Evolutionary conservation across 768 basidiomycete species (phyloP), one percentile per base, ranked within the genome.

Genomic region (Tephrocybe sp.): DNA sequence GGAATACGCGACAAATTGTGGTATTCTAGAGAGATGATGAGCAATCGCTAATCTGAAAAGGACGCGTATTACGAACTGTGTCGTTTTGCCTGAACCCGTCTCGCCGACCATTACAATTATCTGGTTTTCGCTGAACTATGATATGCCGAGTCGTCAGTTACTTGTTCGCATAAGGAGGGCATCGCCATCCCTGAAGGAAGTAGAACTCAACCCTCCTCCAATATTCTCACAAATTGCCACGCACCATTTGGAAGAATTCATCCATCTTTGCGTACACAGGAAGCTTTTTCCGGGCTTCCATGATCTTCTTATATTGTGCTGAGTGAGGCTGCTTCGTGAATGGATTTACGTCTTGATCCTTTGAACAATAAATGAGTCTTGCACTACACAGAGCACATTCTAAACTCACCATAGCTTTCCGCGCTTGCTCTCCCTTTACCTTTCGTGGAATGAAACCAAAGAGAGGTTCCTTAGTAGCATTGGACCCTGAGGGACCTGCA

Each of bases 51-150:
- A 46, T 29, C 22, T 43, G 40, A 25, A 12, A 15, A 21, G 2
- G 3, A 13, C 21, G 9, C 41, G 13, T 41, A 45, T 25, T 59
- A 72, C 89, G 65, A 64, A 91, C 88, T 97, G 94, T 19, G 94
- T 95, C 0, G 93, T 97, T 74, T 95, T 97, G 27, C 94, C 94
- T 22, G 91, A 88, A 9, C 94, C 94, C 0, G 94, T 97, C 73
- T 97, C 94, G 59, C 94, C 90, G 50, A 91, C 88, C 82, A 93
- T 86, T 52, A 93, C 81, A 33, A 88, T 85, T 55, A 97, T 86
- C 72, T 95, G 93, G 65, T 91, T 81, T 58, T 80, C 70, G 48
- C 62, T 79, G 69, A 88, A 91, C 84, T 87, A 67, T n/a, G n/a
- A n/a, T n/a, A n/a, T 57, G 59, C 52, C 50, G 37, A 37, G 48